Conservation (phyloP, 2,329 filamentous ascomycete species). For the Aspergillus amoenus region DNA sequence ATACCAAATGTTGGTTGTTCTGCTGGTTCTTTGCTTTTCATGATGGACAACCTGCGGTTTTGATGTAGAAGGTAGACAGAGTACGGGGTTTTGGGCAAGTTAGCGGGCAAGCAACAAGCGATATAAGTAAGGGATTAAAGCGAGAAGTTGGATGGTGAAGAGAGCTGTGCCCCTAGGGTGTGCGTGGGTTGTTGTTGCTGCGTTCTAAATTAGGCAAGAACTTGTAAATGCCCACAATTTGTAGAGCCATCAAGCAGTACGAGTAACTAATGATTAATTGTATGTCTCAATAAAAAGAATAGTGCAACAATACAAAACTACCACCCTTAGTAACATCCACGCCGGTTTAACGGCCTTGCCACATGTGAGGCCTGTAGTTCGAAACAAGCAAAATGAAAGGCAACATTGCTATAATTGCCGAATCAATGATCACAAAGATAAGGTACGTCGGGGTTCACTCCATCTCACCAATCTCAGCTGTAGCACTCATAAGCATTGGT, state of each 20-base stretch:
- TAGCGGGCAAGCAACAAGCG: background rate
- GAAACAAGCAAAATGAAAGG: slow-evolving; percentile 1
- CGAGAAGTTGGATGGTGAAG: background rate
- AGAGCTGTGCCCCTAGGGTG: background rate
- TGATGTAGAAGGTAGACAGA: background rate
- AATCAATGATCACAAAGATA: slow-evolving; percentile 11
- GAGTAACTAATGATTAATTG: background rate
- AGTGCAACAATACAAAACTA: slow-evolving; percentile 4
- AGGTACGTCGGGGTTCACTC: slow-evolving; percentile 9
- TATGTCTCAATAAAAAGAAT: slow-evolving; percentile 4
- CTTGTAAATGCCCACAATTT: background rate
- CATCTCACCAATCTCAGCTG: slow-evolving; percentile 15
- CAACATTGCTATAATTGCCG: slow-evolving; percentile 1
- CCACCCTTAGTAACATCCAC: background rate
- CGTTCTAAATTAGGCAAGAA: background rate
- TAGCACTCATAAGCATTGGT: slow-evolving; percentile 9
- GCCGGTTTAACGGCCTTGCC: background rate
- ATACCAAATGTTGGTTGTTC: background rate
- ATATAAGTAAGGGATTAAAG: background rate
- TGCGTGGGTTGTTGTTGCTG: background rate
- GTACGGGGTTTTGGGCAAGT: no score
- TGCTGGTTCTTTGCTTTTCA: background rate
- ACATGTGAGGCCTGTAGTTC: background rate
- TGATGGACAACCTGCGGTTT: no score
- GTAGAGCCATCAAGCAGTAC: background rate